Conservation (phyloP, 2,329 filamentous ascomycete genomes). For the Xylaria polymorpha region DNA sequence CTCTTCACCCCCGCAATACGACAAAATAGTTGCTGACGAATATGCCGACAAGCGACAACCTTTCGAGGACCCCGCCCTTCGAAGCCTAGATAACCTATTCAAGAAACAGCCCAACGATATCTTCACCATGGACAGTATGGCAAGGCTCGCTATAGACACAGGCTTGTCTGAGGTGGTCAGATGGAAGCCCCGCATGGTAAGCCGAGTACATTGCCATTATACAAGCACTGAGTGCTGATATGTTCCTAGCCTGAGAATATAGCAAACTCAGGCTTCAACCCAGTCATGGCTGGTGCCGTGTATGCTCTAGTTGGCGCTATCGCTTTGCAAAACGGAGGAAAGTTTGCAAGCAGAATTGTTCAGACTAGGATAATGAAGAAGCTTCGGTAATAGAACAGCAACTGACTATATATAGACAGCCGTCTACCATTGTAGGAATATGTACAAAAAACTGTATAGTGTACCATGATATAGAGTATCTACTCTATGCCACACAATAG, state of each 20-base stretch:
- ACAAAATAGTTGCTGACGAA: conserved; percentile 47
- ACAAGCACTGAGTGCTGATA: conserved; percentile 39
- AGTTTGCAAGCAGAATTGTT: conserved; percentile 78
- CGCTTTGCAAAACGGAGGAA: conserved; percentile 86
- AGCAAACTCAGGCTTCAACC: conserved; percentile 75
- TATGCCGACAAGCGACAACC: conserved; percentile 70
- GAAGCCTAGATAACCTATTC: conserved; percentile 79
- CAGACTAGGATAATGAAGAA: conserved; percentile 77
- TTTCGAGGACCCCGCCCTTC: conserved; percentile 76
- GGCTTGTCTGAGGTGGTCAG: conserved; percentile 80
- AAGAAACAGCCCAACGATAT: conserved; percentile 68
- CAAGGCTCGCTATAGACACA: conserved; percentile 74
- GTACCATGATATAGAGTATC: conserved; percentile 40
- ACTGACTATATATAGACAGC: background rate
- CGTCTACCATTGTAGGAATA: conserved; percentile 37
- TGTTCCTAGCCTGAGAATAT: conserved; percentile 70
- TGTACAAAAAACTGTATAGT: conserved; percentile 47
- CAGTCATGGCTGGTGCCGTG: conserved; percentile 80
- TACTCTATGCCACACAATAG: conserved; percentile 26
- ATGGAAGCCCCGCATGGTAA: conserved; percentile 88
- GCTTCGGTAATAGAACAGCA: conserved; percentile 41
- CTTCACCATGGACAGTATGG: conserved; percentile 73
- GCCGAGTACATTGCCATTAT: conserved; percentile 45
- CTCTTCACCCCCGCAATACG: conserved; percentile 56
- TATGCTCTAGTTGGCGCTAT: conserved; percentile 90